Evolutionary conservation across 108 stramenopile species (phyloP).

Genomic region (Nannochloropsis salina): DNA sequence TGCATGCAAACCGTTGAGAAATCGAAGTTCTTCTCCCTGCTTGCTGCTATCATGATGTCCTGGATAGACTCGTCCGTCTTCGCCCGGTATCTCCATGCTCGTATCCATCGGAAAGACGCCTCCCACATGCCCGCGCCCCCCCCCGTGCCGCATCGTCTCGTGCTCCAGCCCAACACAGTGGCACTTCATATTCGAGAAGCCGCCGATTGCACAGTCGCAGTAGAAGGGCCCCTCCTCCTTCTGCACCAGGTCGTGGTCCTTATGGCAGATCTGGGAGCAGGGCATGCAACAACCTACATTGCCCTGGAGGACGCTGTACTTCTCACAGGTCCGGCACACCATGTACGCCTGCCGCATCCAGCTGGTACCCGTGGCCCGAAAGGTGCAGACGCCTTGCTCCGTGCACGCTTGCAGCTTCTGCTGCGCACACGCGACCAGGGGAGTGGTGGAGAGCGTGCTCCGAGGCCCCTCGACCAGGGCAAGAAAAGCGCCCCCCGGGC

Average conservation of each 20-base stretch:
- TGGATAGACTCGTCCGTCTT: too few species aligned
- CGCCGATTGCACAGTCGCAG: conserved; percentile 11
- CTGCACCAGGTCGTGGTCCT: not conserved
- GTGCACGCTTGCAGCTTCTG: not conserved
- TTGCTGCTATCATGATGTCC: too few species aligned
- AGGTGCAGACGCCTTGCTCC: conserved; percentile 6
- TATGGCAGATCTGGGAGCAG: not conserved
- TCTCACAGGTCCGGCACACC: not conserved
- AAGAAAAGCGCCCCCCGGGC: not conserved
- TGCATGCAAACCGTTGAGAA: too few species aligned
- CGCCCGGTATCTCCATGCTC: too few species aligned
- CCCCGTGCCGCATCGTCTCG: not conserved
- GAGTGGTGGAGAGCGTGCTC: not conserved
- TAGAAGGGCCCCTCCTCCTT: not conserved
- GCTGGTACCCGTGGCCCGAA: not conserved
- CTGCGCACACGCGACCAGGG: not conserved
- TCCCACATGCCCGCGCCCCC: too few species aligned
- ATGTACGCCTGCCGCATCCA: not conserved
- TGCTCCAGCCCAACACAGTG: not conserved
- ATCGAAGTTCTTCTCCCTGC: too few species aligned
- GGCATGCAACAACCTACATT: not conserved
- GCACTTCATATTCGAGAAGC: conserved; percentile 11
- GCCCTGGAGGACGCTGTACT: not conserved
- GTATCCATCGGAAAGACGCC: too few species aligned
- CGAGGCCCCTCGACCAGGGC: not conserved